These are phyloP conservation scores for Tylopilus vinaceipallidus DNA, from an alignment of 768 basidiomycete genomes.

Conservation along the genomic window DNA sequence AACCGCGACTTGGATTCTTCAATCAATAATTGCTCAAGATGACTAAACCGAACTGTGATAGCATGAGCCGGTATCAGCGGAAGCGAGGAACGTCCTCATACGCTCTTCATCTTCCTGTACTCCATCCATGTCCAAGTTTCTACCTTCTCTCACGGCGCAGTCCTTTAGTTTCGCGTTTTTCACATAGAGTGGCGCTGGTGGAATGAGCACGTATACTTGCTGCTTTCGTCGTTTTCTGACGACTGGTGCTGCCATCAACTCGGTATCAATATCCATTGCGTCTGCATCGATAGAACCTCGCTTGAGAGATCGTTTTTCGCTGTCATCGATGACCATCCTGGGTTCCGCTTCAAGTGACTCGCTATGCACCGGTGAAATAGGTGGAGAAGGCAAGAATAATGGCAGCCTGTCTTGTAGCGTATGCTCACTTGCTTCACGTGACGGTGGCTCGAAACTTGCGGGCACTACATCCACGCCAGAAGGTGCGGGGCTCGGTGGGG, in stretches of 20 bases:
- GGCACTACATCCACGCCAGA: neutral
- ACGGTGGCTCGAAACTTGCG: slow-evolving; percentile 6
- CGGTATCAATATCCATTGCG: slow-evolving; percentile 6
- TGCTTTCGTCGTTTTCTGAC: slow-evolving; percentile 26
- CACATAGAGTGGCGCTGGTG: slow-evolving; percentile 24
- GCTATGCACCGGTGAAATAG: slow-evolving; percentile 30
- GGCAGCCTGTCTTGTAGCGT: slow-evolving; percentile 32
- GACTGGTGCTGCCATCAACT: neutral
- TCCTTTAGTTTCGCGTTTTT: slow-evolving; percentile 20
- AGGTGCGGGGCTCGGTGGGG: slow-evolving; percentile 1
- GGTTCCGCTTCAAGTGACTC: slow-evolving; percentile 23
- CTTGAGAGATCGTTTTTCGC: slow-evolving; percentile 15
- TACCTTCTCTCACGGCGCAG: slow-evolving; percentile 11
- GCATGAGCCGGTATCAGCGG: slow-evolving; percentile 26
- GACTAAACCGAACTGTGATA: slow-evolving; percentile 39
- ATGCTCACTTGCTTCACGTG: slow-evolving; percentile 13
- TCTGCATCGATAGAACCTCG: slow-evolving; percentile 17
- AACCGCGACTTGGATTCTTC: slow-evolving; percentile 48
- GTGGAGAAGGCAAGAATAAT: slow-evolving; percentile 49
- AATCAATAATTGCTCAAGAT: slow-evolving; percentile 43
- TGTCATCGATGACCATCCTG: slow-evolving; percentile 13
- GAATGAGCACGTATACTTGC: slow-evolving; percentile 30
- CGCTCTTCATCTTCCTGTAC: slow-evolving; percentile 27
- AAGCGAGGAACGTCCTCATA: slow-evolving; percentile 28
- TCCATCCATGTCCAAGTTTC: slow-evolving; percentile 16